Evolutionary conservation across 805 yeast species (phyloP).

Genomic region (Limtongia smithiae): DNA sequence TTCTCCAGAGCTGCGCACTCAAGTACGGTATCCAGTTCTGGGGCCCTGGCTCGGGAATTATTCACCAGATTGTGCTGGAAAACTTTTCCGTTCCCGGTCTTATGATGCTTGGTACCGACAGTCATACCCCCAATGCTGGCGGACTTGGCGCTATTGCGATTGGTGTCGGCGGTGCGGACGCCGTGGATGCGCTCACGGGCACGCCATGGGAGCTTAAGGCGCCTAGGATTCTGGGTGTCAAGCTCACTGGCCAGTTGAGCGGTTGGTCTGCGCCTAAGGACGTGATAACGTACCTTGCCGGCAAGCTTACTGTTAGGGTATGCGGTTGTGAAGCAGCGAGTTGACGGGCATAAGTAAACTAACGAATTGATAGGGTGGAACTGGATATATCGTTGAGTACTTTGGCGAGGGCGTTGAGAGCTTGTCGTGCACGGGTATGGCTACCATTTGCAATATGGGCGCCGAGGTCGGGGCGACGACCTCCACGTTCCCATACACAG

Average conservation of each 20-base stretch:
- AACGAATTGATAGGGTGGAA: slow-evolving; percentile 90
- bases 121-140: slow-evolving; percentile 98
- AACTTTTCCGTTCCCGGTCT: slow-evolving; percentile 98
- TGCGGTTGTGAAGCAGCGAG: too few relatives aligned
- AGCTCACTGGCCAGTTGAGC: slow-evolving; percentile 82
- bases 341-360: too few relatives aligned
- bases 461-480: slow-evolving; percentile 99
- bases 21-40: slow-evolving; percentile 97
- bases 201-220: slow-evolving; percentile 98
- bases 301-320: slow-evolving; percentile 78
- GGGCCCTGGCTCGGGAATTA: slow-evolving; percentile 98
- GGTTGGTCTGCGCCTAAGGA: slow-evolving; percentile 99
- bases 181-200: slow-evolving; percentile 93
- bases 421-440: slow-evolving; percentile 98
- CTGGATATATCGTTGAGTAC: slow-evolving; percentile 94
- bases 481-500: slow-evolving; percentile 94
- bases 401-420: slow-evolving; percentile 92
- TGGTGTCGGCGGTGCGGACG: slow-evolving; percentile 99
- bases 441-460: slow-evolving; percentile 99
- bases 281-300: slow-evolving; percentile 88
- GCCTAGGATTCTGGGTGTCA: slow-evolving; percentile 92
- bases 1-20: slow-evolving; percentile 83
- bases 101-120: slow-evolving; percentile 92
- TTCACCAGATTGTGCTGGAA: slow-evolving; percentile 94
- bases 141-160: slow-evolving; percentile 97